Conservation (phyloP, 495 filamentous ascomycete genomes). For the Penicillium malachiteum region DNA sequence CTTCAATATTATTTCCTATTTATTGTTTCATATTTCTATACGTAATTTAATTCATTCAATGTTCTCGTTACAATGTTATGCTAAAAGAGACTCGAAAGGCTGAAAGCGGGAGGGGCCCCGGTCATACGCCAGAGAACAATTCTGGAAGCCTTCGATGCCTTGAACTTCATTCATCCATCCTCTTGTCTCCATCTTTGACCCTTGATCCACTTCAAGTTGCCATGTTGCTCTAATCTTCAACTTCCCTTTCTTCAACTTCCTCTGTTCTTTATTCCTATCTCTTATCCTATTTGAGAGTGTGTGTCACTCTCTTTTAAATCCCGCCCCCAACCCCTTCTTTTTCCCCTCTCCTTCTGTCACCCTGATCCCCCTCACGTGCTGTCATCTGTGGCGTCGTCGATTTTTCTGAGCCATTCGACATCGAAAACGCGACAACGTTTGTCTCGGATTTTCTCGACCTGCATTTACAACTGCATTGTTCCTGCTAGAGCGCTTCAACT, state of each 20-base stretch:
- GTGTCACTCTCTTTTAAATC: background rate
- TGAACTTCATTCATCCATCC: background rate
- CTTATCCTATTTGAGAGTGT: conserved; percentile 1
- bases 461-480: conserved; percentile 42
- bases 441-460: conserved; percentile 24
- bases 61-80: too few relatives aligned
- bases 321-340: background rate
- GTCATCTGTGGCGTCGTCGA: conserved; percentile 14
- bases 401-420: conserved; percentile 5
- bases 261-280: conserved; percentile 1
- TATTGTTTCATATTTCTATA: too few relatives aligned
- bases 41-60: too few relatives aligned
- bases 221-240: too few relatives aligned
- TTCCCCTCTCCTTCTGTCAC: conserved; percentile 1
- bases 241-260: conserved; percentile 8
- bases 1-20: too few relatives aligned
- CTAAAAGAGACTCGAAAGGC: too few relatives aligned
- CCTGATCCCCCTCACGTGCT: conserved; percentile 11
- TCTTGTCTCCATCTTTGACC: conserved; percentile 5
- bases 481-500: conserved; percentile 7
- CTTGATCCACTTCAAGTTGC: conserved; percentile 4
- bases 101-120: too few relatives aligned
- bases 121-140: too few relatives aligned
- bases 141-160: background rate
- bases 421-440: conserved; percentile 13